phyloP scores from a whole-genome alignment of 2,329 filamentous ascomycete genomes.

The Alternaria incomplexa region DNA sequence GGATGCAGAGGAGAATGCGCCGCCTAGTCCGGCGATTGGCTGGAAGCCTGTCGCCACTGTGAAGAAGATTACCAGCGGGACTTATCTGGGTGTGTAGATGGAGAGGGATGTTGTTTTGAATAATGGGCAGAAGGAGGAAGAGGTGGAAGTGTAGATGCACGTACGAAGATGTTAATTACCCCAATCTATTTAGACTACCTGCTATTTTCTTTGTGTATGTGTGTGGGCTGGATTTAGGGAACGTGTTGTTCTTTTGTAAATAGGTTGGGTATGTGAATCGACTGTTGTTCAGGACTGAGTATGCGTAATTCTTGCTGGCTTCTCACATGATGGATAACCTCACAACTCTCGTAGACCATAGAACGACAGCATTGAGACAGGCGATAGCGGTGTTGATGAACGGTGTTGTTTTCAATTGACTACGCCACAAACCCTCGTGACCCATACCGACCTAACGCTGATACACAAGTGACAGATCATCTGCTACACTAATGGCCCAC shows the following conservation, averaged over 20 bases:
- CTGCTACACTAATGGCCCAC: neutral
- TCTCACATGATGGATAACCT: neutral
- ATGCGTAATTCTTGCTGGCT: neutral
- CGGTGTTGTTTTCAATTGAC: neutral
- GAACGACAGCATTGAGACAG: neutral
- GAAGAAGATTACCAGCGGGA: conserved; percentile 47
- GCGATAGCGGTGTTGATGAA: neutral
- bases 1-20: conserved; percentile 58
- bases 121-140: neutral
- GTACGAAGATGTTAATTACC: neutral
- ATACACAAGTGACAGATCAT: neutral
- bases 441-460: neutral
- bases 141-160: neutral
- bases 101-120: conserved; percentile 1
- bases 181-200: neutral
- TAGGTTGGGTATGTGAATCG: neutral
- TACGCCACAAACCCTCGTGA: neutral
- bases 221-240: neutral
- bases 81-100: conserved; percentile 43
- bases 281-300: neutral
- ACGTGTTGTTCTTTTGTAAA: neutral
- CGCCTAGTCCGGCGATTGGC: conserved; percentile 29
- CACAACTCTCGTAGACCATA: neutral
- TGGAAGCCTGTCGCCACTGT: conserved; percentile 45
- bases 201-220: neutral